Base-by-base conservation (phyloP, 148 eudicot genomes). In the Bassia scoparia region DNA sequence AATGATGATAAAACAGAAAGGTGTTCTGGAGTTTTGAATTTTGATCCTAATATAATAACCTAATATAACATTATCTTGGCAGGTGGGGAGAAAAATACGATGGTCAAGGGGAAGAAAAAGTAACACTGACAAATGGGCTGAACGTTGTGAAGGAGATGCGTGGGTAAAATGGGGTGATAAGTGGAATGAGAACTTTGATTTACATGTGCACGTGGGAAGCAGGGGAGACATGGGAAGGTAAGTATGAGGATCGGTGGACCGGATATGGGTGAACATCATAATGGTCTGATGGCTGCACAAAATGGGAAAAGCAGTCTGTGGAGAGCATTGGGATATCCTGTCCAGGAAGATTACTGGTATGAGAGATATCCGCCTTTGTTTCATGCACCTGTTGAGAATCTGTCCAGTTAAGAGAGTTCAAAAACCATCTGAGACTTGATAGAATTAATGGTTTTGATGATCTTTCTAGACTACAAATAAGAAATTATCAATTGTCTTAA, bases 81-180 rank as follows among this genome's bases (percentile, higher is more conserved):
- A 93, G 98, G 87, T 93, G 98, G 98, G 98, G 98, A n/a, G 98
- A 93, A 81, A 85, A 74, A 78, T 93, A 90, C 38, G 95, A 93
- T 30, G 98, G 98, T 30, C 74, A 65, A 37, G 97, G 97, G 91
- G 95, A 73, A 93, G 97, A 78, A 79, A 46, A 44, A 93, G 90
- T 50, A 90, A 93, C 87, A 93, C 97, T 0, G 98, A 93, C 82
- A 93, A 90, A 84, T 93, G 98, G 97, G 98, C 97, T 2, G 98
- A 93, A 80, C 90, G 91, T 5, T 86, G 70, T 34, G 92, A 90
- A 76, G 97, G 89, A 27, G 90, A 89, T 61, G 88, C 85, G 8
- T 93, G 97, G 97, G 70, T 89, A 41, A 93, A 89, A 86, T 93
- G 98, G 98, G 98, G 98, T 27, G 98, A 93, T 77, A 93, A 93